Evolutionary conservation across 441 rosid species (phyloP).

Genomic region (Pelargonium citronellum): DNA sequence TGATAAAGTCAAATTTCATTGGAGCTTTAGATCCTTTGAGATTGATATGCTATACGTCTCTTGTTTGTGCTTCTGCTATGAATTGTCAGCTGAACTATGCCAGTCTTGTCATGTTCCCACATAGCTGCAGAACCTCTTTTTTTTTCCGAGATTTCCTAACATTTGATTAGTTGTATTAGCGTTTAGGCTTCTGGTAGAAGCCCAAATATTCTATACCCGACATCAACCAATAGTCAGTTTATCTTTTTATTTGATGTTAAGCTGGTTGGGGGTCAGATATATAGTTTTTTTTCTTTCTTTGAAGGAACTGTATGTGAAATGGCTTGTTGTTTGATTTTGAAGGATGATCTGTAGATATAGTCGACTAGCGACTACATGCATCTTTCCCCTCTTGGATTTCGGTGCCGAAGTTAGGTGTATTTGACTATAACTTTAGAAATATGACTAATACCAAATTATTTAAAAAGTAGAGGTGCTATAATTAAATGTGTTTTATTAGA

Average conservation of each 20-base stretch:
- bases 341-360: no score
- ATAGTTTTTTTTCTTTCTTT: neutral
- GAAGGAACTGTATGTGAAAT: no score
- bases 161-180: neutral
- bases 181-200: neutral
- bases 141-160: neutral
- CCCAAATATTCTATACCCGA: neutral
- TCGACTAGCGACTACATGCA: no score
- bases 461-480: neutral
- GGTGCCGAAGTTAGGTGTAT: no score
- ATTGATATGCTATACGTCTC: neutral
- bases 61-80: neutral
- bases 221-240: neutral
- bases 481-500: neutral
- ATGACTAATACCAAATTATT: neutral
- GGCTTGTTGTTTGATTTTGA: no score
- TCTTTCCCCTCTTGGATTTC: no score
- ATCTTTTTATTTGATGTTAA: neutral
- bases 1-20: neutral
- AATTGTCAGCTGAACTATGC: neutral
- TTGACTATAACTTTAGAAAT: no score
- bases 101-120: neutral
- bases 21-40: neutral
- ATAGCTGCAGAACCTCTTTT: neutral
- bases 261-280: neutral